phyloP scores from a whole-genome alignment of 257 asterid genomes.

The Capsicum pubescens region DNA sequence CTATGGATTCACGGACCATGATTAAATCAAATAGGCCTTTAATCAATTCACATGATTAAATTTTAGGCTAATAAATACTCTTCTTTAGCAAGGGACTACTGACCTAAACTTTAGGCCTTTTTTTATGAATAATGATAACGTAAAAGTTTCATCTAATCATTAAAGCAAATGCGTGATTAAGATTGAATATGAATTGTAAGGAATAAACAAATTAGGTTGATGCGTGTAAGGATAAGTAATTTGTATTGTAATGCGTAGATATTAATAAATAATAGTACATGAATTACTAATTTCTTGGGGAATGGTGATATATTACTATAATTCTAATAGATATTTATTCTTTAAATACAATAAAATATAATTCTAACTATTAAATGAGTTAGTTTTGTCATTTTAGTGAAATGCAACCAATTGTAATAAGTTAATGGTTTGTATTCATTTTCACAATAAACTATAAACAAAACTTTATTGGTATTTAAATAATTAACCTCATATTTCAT shows the following conservation, averaged over 20 bases:
- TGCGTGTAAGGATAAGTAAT: no score
- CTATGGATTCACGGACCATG: neutral
- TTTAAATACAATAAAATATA: no score
- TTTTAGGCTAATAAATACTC: constrained; percentile 2
- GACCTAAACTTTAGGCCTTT: no score
- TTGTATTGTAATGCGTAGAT: no score
- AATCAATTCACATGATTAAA: constrained; percentile 20
- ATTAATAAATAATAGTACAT: no score
- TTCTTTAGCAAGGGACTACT: neutral
- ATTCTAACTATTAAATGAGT: neutral
- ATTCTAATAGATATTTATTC: no score
- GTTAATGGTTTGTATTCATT: neutral
- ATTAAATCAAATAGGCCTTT: constrained; percentile 2
- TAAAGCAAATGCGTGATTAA: constrained; percentile 18
- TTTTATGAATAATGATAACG: neutral
- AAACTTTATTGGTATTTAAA: neutral
- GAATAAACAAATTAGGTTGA: neutral
- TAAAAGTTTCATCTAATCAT: constrained; percentile 4
- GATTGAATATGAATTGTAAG: neutral
- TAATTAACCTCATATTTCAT: no score
- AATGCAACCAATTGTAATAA: neutral
- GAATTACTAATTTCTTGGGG: neutral
- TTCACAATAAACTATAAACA: no score
- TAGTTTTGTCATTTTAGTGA: neutral
- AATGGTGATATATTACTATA: neutral